Conservation (phyloP, 2,329 filamentous ascomycete genomes). For the Leptographium radiaticola region DNA sequence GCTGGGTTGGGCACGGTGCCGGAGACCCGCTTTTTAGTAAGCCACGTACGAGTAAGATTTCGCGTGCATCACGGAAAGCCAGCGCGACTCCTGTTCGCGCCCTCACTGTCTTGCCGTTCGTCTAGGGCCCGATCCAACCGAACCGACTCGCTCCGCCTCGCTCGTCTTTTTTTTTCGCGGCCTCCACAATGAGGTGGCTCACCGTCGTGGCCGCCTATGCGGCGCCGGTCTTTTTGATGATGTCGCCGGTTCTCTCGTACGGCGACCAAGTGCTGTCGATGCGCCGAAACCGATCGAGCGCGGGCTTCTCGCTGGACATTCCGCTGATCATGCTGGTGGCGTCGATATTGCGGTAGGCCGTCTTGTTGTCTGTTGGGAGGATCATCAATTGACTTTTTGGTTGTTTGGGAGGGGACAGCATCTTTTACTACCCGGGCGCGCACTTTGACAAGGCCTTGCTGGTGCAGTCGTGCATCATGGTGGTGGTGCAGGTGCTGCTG, state of each 20-base stretch:
- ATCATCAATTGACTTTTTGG: not conserved
- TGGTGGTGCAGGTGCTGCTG: slow-evolving; percentile 47
- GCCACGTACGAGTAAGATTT: no score
- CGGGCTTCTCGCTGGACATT: slow-evolving; percentile 46
- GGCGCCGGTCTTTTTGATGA: slow-evolving; percentile 49
- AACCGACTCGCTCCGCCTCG: no score
- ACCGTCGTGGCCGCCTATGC: slow-evolving; percentile 39
- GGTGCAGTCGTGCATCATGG: slow-evolving; percentile 52
- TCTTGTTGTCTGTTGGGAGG: not conserved
- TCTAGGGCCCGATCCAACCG: no score
- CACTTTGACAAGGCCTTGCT: slow-evolving; percentile 51
- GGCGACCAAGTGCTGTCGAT: slow-evolving; percentile 54
- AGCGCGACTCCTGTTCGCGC: no score
- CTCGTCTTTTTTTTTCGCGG: not conserved
- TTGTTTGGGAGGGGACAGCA: slow-evolving; percentile 24
- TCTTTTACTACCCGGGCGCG: slow-evolving; percentile 58
- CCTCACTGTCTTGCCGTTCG: no score
- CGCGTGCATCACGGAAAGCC: no score
- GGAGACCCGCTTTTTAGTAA: no score
- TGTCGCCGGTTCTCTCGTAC: slow-evolving; percentile 52
- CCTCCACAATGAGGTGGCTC: slow-evolving; percentile 27
- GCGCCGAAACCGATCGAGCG: slow-evolving; percentile 47
- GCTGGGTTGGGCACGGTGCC: no score
- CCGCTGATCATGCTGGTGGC: slow-evolving; percentile 61
- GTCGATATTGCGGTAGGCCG: slow-evolving; percentile 46